Evolutionary conservation across 1,284 basidiomycete genomes (phyloP).

Genomic region (Volvariella volvacea): DNA sequence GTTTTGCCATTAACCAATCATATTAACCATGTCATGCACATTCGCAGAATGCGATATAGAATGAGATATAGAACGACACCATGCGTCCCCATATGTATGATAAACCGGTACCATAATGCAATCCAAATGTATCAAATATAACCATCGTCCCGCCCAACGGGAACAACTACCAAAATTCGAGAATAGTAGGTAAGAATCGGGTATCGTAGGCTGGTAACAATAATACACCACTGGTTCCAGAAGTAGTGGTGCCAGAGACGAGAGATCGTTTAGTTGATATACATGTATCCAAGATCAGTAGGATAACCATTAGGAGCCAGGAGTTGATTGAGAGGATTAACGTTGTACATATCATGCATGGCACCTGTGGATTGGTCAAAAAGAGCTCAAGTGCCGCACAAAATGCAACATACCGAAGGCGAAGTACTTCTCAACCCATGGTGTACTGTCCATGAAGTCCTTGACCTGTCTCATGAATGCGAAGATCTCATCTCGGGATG

Average conservation of each 20-base stretch:
- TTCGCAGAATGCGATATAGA: neutral
- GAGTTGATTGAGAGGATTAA: slow-evolving; percentile 58
- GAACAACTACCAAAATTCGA: slow-evolving; percentile 13
- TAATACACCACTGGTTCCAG: too few species aligned
- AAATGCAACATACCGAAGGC: slow-evolving; percentile 56
- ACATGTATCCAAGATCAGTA: slow-evolving; percentile 41
- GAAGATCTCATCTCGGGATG: slow-evolving; percentile 34
- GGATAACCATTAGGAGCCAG: slow-evolving; percentile 35
- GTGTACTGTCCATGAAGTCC: slow-evolving; percentile 47
- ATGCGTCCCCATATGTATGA: slow-evolving; percentile 6
- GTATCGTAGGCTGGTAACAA: too few species aligned
- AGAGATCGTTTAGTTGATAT: slow-evolving; percentile 21
- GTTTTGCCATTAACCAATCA: too few species aligned
- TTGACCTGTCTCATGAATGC: slow-evolving; percentile 52
- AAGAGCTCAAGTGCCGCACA: slow-evolving; percentile 3
- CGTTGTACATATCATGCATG: slow-evolving; percentile 63
- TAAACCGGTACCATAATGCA: slow-evolving; percentile 16
- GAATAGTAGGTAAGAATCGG: slow-evolving; percentile 10
- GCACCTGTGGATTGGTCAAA: slow-evolving; percentile 32
- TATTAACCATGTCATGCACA: neutral
- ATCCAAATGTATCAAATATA: slow-evolving; percentile 6
- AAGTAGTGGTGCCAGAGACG: neutral
- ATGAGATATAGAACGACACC: neutral
- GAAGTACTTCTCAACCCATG: slow-evolving; percentile 54
- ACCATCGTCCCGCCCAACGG: slow-evolving; percentile 3